Evolutionary conservation across 768 basidiomycete species (phyloP), one percentile per base, ranked within the genome.

Genomic region (Mycena galopus): DNA sequence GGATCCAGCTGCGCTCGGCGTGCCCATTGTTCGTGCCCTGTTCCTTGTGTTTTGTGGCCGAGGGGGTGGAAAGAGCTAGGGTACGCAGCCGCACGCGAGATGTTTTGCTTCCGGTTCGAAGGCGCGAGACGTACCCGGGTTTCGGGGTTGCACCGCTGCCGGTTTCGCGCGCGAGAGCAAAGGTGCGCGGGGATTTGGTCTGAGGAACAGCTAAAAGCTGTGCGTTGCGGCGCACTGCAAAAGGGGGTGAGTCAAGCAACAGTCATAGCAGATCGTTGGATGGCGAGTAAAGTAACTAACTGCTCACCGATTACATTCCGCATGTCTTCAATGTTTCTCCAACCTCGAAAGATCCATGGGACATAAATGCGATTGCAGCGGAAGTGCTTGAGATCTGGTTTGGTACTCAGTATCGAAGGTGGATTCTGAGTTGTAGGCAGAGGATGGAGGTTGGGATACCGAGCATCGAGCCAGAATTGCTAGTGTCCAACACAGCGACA

Each of bases 301-400:
- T n/a, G 29, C 64, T 21, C 42, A 71, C 73, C 65, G 7, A 67
- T 59, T 17, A 27, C 37, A 11, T 53, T 70, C 32, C 60, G 61
- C 27, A 33, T 30, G 12, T 68, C 73, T 29, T 71, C 61, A 8
- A 30, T 71, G 37, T 42, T 60, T 27, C 69, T 44, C 12, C 51
- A 65, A 25, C 63, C 58, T 32, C 61, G 56, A 6, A 53, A 67
- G 12, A 64, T 1, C 73, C 73, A 72, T 1, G 73, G 73, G 14
- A 71, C 53, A 35, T 35, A 27, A 5, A 74, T 51, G 1, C 59
- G 51, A 42, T 75, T 75, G 57, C 71, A 72, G 21, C 66, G 44
- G 27, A 64, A 32, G 50, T 75, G 74, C n/a, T n/a, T n/a, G n/a
- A n/a, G n/a, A n/a, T n/a, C n/a, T n/a, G n/a, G n/a, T n/a, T n/a